A percentile compares a stretch with the other conserved stretches of the same genome.
Conservation (phyloP, 1,139 yeast genomes). For the Protomyces pachydermus region DNA sequence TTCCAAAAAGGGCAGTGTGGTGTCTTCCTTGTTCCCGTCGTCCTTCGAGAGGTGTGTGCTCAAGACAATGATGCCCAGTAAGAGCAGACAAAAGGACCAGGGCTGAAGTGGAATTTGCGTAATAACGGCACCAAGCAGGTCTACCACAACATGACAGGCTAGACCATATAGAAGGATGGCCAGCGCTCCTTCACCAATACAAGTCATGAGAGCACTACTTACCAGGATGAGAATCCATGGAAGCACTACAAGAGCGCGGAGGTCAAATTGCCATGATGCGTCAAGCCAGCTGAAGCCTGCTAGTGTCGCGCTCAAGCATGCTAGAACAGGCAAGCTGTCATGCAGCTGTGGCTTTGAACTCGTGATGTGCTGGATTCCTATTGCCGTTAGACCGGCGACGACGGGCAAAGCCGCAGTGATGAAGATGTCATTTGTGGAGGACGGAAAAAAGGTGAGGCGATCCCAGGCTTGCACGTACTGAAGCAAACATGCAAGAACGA, state of each 20-base stretch:
- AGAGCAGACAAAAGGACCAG: background rate
- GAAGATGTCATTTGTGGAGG: background rate
- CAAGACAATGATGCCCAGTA: background rate
- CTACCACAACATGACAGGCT: background rate
- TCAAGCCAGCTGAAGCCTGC: background rate
- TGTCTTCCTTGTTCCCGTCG: background rate
- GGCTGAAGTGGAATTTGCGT: background rate
- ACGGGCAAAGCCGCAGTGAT: background rate
- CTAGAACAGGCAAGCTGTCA: background rate
- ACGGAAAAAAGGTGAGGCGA: background rate
- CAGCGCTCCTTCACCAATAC: background rate
- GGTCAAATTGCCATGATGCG: background rate
- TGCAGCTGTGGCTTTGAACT: background rate
- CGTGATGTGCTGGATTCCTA: background rate
- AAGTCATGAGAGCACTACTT: background rate
- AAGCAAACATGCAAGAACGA: background rate
- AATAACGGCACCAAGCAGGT: background rate
- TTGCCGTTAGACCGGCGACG: background rate
- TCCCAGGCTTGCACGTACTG: background rate
- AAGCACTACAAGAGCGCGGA: background rate
- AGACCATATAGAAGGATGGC: background rate
- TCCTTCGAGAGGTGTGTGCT: background rate
- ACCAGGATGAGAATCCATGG: background rate
- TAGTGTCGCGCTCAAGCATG: background rate
- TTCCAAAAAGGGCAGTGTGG: background rate